Evolutionary conservation across 306 rosid genomes (phyloP), one percentile per base, ranked within the genome.

Genomic region (Geum urbanum): DNA sequence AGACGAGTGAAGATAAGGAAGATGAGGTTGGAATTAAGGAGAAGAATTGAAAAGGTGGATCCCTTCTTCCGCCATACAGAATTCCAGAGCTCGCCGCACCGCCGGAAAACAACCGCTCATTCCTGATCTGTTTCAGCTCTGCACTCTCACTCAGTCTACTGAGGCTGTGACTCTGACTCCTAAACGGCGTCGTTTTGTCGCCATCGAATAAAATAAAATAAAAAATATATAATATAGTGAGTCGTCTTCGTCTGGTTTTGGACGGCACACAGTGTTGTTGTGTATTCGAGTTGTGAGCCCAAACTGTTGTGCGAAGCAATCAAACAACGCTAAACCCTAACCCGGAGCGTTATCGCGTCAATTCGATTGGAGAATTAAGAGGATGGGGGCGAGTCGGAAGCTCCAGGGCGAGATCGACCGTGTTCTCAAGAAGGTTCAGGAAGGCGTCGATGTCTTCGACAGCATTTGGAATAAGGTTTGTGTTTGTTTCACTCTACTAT

Each of bases 361-460:
- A n/a, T 44, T 69, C 44, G 6, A 66, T 46, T 24, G 55, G 55
- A 47, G 54, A 43, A 44, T 15, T 27, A 9, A 56, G 40, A 56
- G 55, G 65, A 94, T 94, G 98, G 98, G 97, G 39, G 98, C 98
- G 60, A 94, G 98, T 80, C 90, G 98, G 70, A 94, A 94, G 80
- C 98, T 94, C 64, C 98, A 94, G 84, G 98, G 98, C 7, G 98
- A 94, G 85, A 94, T 94, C 44, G 98, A 94, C 87, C 92, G 98
- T 4, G 98, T 94, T 83, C 92, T 94, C 13, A 94, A 90, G 88
- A 94, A 90, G 89, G 98, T 90, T 10, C 98, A 94, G 40, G 98
- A 94, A 85, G 97, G 98, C 51, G 97, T 94, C 8, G 98, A 94
- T 59, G 95, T 94, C 69, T 94, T 94, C 79, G 98, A 88, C 67